phyloP scores from a whole-genome alignment of 2,329 filamentous ascomycete species.

The Diaporthe vexans region DNA sequence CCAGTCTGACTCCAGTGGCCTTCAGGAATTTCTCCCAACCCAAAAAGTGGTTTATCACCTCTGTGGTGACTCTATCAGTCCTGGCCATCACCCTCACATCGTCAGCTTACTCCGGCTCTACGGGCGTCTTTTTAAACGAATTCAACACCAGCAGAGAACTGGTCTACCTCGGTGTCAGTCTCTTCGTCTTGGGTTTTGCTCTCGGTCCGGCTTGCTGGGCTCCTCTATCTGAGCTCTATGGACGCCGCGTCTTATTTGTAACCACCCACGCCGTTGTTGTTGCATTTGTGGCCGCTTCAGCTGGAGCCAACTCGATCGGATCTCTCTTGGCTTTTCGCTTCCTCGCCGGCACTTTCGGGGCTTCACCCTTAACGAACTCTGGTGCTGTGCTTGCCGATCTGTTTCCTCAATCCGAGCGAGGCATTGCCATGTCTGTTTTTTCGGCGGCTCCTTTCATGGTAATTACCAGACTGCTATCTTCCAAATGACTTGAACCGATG shows the following conservation, averaged over 20 bases:
- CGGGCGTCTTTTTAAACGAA: conserved; percentile 54
- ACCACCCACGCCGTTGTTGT: conserved; percentile 12
- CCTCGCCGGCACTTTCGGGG: conserved; percentile 74
- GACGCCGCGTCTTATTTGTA: conserved; percentile 22
- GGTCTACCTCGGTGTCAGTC: conserved; percentile 62
- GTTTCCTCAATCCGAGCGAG: conserved; percentile 64
- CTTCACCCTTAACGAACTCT: conserved; percentile 51
- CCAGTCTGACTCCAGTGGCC: background rate
- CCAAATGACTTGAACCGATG: background rate
- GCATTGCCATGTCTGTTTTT: conserved; percentile 59
- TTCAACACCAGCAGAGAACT: conserved; percentile 58
- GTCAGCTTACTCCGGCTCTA: conserved; percentile 61
- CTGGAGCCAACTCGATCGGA: conserved; percentile 69
- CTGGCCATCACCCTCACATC: conserved; percentile 65
- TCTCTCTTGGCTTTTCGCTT: conserved; percentile 77
- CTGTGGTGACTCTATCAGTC: conserved; percentile 57
- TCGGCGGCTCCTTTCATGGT: conserved; percentile 41
- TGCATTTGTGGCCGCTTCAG: conserved; percentile 59
- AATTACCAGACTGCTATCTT: background rate
- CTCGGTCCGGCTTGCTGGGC: conserved; percentile 71
- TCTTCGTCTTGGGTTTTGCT: conserved; percentile 70
- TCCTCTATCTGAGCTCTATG: conserved; percentile 56
- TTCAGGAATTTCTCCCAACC: conserved; percentile 47
- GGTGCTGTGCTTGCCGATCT: conserved; percentile 73
- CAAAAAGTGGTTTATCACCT: conserved; percentile 56